These are phyloP conservation scores for Vigna angularis DNA, from an alignment of 306 rosid species.

Conservation along the genomic window DNA sequence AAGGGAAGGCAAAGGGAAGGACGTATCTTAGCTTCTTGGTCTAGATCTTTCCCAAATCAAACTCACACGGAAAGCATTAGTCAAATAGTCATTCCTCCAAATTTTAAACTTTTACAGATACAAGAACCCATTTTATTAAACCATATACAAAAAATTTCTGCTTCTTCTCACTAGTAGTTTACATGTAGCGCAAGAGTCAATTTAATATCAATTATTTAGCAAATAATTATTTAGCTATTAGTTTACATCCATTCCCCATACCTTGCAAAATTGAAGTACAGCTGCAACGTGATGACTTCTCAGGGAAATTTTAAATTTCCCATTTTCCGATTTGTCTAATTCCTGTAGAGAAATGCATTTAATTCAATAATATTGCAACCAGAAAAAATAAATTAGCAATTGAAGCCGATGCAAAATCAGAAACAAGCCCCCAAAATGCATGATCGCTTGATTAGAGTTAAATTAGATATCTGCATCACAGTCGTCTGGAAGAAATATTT, in stretches of 20 bases:
- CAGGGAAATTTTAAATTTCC: conserved; percentile 75
- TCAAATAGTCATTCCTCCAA: not conserved
- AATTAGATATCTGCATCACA: conserved; percentile 17
- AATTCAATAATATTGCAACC: conserved; percentile 31
- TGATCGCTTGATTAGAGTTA: conserved; percentile 24
- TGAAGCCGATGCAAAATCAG: conserved; percentile 12
- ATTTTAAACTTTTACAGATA: conserved; percentile 6
- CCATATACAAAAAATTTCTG: conserved; percentile 14
- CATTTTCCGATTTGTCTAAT: conserved; percentile 74
- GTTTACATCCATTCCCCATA: conserved; percentile 45
- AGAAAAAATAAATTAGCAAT: conserved; percentile 16
- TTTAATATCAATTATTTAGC: conserved; percentile 16
- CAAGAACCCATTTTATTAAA: conserved; percentile 23
- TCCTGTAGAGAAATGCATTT: conserved; percentile 56
- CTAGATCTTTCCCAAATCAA: conserved; percentile 26
- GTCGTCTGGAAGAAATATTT: not conserved
- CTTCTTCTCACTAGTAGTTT: conserved; percentile 3
- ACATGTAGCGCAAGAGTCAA: conserved; percentile 24
- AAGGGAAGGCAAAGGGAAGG: conserved; percentile 17
- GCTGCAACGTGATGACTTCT: conserved; percentile 80
- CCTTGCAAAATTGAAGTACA: conserved; percentile 90
- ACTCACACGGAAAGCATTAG: conserved; percentile 1
- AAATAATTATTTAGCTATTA: conserved; percentile 8
- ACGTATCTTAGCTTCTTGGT: conserved; percentile 20
- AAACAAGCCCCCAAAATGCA: conserved; percentile 32